Conservation (phyloP, 495 filamentous ascomycete species). For the Trichoderma virens region DNA sequence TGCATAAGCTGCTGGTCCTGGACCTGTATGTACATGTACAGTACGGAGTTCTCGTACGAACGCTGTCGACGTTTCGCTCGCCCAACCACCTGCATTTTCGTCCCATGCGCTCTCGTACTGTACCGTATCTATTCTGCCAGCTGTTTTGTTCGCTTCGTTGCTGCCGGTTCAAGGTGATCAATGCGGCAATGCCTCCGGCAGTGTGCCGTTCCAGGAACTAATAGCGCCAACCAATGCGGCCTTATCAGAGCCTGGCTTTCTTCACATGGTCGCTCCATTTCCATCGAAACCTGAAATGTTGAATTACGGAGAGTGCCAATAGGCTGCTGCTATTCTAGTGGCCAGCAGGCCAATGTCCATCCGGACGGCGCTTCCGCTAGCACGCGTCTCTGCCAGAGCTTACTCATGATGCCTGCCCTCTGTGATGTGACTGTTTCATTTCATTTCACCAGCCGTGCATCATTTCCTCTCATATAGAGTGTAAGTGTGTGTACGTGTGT, state of each 20-base stretch:
- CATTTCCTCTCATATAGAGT: no score
- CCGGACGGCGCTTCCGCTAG: not conserved
- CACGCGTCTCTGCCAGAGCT: not conserved
- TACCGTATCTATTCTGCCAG: not conserved
- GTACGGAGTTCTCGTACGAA: not conserved
- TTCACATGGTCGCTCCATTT: no score
- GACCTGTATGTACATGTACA: not conserved
- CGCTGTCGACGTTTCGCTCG: not conserved
- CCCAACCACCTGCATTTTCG: not conserved
- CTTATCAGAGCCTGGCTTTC: not conserved
- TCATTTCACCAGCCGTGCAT: not conserved
- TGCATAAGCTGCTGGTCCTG: no score
- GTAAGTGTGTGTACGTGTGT: no score
- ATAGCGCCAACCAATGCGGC: not conserved
- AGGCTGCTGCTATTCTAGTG: no score
- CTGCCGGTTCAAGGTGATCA: not conserved
- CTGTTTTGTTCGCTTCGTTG: not conserved
- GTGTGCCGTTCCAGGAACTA: not conserved
- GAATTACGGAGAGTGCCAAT: not conserved
- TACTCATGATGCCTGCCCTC: constrained; percentile 1
- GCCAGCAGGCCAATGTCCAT: not conserved
- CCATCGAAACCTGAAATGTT: no score
- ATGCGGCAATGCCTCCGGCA: constrained; percentile 3
- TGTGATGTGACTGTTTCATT: not conserved
- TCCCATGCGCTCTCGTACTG: no score